Evolutionary conservation across 805 yeast species (phyloP), one percentile per base, ranked within the genome.

Genomic region (Wickerhamomyces strasburgensis): DNA sequence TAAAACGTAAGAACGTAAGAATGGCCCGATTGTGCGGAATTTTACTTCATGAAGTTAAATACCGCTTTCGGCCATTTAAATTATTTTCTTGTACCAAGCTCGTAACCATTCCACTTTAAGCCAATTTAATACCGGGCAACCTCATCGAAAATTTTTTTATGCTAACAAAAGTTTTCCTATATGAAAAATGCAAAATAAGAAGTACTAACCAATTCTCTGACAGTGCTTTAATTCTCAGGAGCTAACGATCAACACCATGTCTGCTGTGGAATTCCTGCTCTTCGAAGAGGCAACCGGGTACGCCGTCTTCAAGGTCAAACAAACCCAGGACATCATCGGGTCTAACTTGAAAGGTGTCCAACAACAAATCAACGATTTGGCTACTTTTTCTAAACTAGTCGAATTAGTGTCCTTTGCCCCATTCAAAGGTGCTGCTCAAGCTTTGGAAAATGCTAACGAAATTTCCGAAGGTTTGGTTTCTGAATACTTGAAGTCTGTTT

Each of bases 231-330:
- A n/a, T n/a, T n/a, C n/a, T n/a, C n/a, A n/a, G n/a, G n/a, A n/a
- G n/a, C n/a, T n/a, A n/a, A n/a, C n/a, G n/a, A 36, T 31, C 34
- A 25, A 17, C 33, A 40, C 18, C 14, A 57, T 54, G 56, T 70
- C 72, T 85, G 87, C 81, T 57, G 61, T 88, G 65, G 96, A 93
- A 67, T 93, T 79, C 69, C 78, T 93, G 62, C 81, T 93, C 57
- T 90, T 84, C 64, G 98, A 93, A 73, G 98, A 93, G 73, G 96
- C 98, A 43, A 88, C 98, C 37, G 98, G 98, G 52, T 93, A 90
- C 64, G 98, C 95, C 50, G 73, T 93, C 58, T 93, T 90, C 79
- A 85, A 90, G 65, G 97, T 93, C 44, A 78, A 80, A 54, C 71
- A 87, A 48, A 95, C 88, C 67, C 96, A 90, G 61, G 98, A 93